Evolutionary conservation across 495 filamentous ascomycete genomes (phyloP).

Genomic region (Talaromyces thailandensis): DNA sequence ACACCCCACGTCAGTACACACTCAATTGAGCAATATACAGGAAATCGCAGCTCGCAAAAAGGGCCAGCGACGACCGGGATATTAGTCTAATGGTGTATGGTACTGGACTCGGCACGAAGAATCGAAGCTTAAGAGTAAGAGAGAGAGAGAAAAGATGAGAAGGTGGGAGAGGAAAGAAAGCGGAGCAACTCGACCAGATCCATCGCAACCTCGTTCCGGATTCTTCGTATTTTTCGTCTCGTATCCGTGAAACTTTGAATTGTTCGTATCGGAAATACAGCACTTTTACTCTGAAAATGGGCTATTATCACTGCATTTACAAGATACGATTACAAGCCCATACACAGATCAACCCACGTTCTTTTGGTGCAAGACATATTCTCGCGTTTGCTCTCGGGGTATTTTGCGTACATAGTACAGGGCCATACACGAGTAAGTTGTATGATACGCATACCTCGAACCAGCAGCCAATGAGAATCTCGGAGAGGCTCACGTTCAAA

Average conservation of each 20-base stretch:
- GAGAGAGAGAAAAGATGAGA: background rate
- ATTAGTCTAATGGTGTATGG: background rate
- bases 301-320: background rate
- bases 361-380: background rate
- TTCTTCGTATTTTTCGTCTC: background rate
- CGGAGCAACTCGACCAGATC: background rate
- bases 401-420: background rate
- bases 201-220: background rate
- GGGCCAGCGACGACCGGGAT: background rate
- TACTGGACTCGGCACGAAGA: background rate
- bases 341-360: background rate
- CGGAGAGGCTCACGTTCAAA: background rate
- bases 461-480: background rate
- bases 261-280: background rate
- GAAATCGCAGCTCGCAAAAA: background rate
- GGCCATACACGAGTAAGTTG: background rate
- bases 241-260: background rate
- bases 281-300: background rate
- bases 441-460: background rate
- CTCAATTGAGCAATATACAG: background rate
- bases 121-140: background rate
- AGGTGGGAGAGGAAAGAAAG: background rate
- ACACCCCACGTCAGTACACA: background rate
- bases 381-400: background rate
- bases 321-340: background rate